These are phyloP conservation scores for Heritiera littoralis DNA, from an alignment of 345 rosid genomes.

Conservation along the genomic window DNA sequence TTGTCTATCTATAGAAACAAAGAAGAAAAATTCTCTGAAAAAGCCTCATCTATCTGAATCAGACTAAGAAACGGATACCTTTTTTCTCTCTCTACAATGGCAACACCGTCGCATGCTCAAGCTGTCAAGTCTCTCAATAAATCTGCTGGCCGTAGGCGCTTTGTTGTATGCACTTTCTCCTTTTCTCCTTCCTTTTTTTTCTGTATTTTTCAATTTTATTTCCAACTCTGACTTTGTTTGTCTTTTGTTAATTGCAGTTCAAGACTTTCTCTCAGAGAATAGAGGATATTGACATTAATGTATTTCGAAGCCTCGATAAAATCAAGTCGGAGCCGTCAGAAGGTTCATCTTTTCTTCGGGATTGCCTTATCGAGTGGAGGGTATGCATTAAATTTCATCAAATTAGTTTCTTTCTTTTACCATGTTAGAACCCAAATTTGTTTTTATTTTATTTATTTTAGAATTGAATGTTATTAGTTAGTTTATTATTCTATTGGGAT, in stretches of 20 bases:
- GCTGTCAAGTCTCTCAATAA: slow-evolving; percentile 89
- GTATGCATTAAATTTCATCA: slow-evolving; percentile 40
- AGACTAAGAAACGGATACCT: neutral
- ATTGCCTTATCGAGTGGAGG: slow-evolving; percentile 88
- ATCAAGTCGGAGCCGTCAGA: slow-evolving; percentile 71
- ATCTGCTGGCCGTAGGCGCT: slow-evolving; percentile 68
- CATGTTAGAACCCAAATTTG: neutral
- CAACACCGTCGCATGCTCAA: slow-evolving; percentile 56
- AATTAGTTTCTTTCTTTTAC: neutral
- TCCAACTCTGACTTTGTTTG: neutral
- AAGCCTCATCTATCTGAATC: neutral
- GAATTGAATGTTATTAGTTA: neutral
- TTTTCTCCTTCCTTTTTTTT: neutral
- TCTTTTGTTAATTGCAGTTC: slow-evolving; percentile 51
- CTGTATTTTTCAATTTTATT: neutral
- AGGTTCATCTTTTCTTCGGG: slow-evolving; percentile 77
- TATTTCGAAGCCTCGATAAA: slow-evolving; percentile 62
- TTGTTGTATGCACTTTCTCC: slow-evolving; percentile 46
- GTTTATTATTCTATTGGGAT: neutral
- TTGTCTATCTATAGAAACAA: neutral
- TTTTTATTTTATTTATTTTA: neutral
- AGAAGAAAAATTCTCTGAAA: neutral
- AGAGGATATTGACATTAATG: slow-evolving; percentile 75
- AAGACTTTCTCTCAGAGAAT: slow-evolving; percentile 64
- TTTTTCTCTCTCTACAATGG: slow-evolving; percentile 31